Evolutionary conservation across 306 rosid genomes (phyloP).

Genomic region (Cicer yamashitae): DNA sequence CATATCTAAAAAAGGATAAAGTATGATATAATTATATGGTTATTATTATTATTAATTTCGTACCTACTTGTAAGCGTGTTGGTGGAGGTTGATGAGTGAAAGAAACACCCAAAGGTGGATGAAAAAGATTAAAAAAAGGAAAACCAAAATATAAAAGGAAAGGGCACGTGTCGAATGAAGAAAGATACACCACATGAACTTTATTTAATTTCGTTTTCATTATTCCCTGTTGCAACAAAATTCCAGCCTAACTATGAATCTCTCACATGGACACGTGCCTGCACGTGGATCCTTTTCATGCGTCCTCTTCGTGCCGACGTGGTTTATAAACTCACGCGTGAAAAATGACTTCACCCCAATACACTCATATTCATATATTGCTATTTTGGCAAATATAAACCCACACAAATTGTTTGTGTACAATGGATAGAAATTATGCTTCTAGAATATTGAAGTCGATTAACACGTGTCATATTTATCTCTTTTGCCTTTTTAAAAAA

Average conservation of each 20-base stretch:
- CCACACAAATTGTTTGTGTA: neutral
- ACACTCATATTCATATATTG: neutral
- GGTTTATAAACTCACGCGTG: slow-evolving; percentile 58
- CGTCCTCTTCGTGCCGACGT: slow-evolving; percentile 54
- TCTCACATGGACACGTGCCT: slow-evolving; percentile 51
- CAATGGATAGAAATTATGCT: neutral
- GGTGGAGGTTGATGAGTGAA: slow-evolving; percentile 65
- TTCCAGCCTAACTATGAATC: slow-evolving; percentile 75
- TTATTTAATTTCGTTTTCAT: slow-evolving; percentile 31
- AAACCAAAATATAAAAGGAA: neutral
- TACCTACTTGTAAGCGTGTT: slow-evolving; percentile 45
- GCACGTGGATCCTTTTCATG: slow-evolving; percentile 56
- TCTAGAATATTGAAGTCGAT: neutral
- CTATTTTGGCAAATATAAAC: neutral
- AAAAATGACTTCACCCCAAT: slow-evolving; percentile 34
- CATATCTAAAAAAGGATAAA: too few relatives aligned
- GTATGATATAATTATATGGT: too few relatives aligned
- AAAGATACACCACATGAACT: slow-evolving; percentile 9
- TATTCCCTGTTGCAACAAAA: slow-evolving; percentile 41
- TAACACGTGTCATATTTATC: slow-evolving; percentile 43
- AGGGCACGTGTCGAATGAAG: slow-evolving; percentile 47
- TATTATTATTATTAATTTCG: too few relatives aligned
- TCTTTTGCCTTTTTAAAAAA: neutral
- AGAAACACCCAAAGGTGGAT: slow-evolving; percentile 53
- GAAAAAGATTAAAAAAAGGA: slow-evolving; percentile 19